Evolutionary conservation across 192 early-diverging fungal genomes (phyloP).

Genomic region (Podila epicladia): DNA sequence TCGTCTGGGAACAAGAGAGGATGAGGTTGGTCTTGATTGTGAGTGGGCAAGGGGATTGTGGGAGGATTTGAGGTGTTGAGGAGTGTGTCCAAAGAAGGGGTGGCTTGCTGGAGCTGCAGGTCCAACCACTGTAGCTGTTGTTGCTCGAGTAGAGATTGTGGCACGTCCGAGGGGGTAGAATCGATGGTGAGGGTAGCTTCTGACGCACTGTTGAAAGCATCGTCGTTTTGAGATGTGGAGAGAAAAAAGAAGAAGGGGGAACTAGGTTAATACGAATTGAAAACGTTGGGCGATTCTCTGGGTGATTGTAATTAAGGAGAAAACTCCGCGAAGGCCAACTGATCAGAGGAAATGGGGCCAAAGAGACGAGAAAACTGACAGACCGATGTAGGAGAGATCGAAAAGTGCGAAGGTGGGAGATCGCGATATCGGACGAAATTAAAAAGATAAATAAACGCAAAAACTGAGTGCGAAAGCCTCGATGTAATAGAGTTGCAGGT

Average conservation of each 20-base stretch:
- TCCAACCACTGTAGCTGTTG: background rate
- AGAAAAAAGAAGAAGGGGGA: background rate
- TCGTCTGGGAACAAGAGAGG: too few species aligned
- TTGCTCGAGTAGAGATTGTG: background rate
- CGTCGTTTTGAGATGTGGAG: background rate
- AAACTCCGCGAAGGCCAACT: background rate
- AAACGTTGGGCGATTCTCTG: background rate
- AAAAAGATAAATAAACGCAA: too few species aligned
- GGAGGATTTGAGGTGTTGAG: background rate
- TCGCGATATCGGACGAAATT: too few species aligned
- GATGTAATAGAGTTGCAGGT: too few species aligned
- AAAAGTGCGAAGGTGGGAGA: too few species aligned
- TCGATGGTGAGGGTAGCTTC: background rate
- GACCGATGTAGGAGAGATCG: too few species aligned
- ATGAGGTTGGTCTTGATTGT: too few species aligned
- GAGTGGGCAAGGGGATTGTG: too few species aligned
- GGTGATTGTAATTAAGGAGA: background rate
- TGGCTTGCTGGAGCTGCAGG: background rate
- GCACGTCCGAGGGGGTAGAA: background rate
- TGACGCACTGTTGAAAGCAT: too few species aligned
- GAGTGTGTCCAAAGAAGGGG: background rate
- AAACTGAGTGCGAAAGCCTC: too few species aligned
- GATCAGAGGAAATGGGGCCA: too few species aligned
- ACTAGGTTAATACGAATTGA: background rate
- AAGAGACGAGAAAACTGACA: too few species aligned